A percentile compares a stretch with the other conserved stretches of the same genome.
These are phyloP conservation scores for Apiotrichum veenhuisii DNA, from an alignment of 1,284 basidiomycete species.

Conservation along the genomic window DNA sequence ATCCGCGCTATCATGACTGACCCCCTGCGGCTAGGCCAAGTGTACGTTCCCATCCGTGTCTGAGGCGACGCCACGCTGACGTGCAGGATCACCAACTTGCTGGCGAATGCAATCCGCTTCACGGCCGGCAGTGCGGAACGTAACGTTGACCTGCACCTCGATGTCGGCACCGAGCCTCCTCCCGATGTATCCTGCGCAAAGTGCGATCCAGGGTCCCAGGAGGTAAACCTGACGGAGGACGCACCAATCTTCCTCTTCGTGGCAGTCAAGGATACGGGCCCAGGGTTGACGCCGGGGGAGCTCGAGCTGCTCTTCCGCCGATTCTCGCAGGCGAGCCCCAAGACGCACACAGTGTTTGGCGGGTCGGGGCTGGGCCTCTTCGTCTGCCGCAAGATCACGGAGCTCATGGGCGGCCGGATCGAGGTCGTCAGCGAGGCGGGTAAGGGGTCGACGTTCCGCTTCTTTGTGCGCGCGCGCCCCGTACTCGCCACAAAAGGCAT, in stretches of 20 bases:
- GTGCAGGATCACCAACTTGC: constrained; percentile 33
- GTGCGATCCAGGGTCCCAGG: neutral
- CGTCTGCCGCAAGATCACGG: constrained; percentile 35
- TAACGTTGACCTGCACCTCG: constrained; percentile 36
- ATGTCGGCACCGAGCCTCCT: constrained; percentile 28
- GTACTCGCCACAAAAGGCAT: neutral
- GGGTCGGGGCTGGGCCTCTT: constrained; percentile 39
- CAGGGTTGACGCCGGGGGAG: constrained; percentile 25
- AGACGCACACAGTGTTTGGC: constrained; percentile 32
- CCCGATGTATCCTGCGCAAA: constrained; percentile 3
- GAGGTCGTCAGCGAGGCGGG: constrained; percentile 40
- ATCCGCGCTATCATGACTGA: constrained; percentile 43
- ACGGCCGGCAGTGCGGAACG: constrained; percentile 25
- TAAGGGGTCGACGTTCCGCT: constrained; percentile 45
- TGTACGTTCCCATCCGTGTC: constrained; percentile 6
- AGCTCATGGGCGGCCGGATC: constrained; percentile 44
- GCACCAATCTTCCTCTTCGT: constrained; percentile 19
- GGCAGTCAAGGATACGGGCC: constrained; percentile 27
- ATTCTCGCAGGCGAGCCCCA: constrained; percentile 30
- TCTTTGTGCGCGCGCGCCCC: constrained; percentile 36
- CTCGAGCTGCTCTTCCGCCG: constrained; percentile 27
- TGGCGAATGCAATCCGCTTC: constrained; percentile 45
- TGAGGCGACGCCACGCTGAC: neutral
- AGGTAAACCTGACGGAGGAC: constrained; percentile 11
- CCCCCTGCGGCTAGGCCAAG: constrained; percentile 46